Base-by-base conservation (phyloP, 495 filamentous ascomycete species). In the Tirmania nivea region DNA sequence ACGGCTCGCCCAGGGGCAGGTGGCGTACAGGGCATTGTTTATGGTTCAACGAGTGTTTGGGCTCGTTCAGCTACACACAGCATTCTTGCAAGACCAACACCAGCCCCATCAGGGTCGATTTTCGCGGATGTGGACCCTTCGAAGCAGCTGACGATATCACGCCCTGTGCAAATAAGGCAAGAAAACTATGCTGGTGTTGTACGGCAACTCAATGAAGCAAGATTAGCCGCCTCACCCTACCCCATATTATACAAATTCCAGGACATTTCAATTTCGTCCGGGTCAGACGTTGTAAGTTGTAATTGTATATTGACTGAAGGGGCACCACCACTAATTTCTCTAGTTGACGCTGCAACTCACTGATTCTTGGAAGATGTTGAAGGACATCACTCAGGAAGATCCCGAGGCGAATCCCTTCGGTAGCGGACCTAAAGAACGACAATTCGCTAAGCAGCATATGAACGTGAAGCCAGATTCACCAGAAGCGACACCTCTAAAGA, bases 311-410 rank as follows among this genome's bases (percentile, higher is more conserved):
- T 21, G 12, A 6, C 11, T 19, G n/a, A 50, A 25, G 2, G 12
- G 14, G 5, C n/a, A 19, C 2, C 25, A 50, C 48, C 25, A 10
- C n/a, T 21, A 31, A 31, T 50, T 50, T 25, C 14, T 47, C 11
- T 20, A 64, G 62, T 58, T 65, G 56, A 65, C 62, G 9, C 20
- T 65, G 35, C 62, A 65, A 59, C 55, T 65, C 31, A 49, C 56
- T 50, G 62, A 65, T 54, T 64, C 62, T 31, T 65, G 62, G 62
- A 65, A 58, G 47, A 48, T 65, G 19, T 35, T 65, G 10, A 56
- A 51, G 11, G 52, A 42, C 14, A 62, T 65, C 36, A 61, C 56
- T 36, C 50, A 56, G 12, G 62, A 64, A 52, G 53, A 55, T 35
- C 58, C 53, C 20, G 60, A 63, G 48, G 61, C 49, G 48, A 59